Evolutionary conservation across 1,284 basidiomycete genomes (phyloP), one percentile per base, ranked within the genome.

Genomic region (Cutaneotrichosporon sp.): DNA sequence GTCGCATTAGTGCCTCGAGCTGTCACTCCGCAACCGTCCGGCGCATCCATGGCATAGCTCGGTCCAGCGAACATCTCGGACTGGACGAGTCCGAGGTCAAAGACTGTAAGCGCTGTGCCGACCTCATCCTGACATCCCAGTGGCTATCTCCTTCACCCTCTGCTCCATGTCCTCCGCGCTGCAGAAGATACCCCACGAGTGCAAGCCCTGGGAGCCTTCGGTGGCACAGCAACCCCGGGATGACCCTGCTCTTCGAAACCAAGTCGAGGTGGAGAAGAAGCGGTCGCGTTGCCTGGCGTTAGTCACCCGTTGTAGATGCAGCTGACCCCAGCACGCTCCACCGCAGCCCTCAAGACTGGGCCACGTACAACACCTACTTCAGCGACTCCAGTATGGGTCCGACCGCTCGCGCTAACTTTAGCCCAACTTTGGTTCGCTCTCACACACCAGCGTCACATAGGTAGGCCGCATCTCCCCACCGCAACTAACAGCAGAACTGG

Each of bases 321-420:
- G n/a, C n/a, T n/a, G 16, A 18, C 18, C 46, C n/a, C 20, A 80
- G 79, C 9, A 72, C 76, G 1, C 56, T 80, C 2, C 75, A 79
- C 63, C 69, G 79, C 18, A 79, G 77, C 57, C 73, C 76, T 1
- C 79, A 80, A 55, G 79, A 80, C 56, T 80, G 78, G 78, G 74
- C 67, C 16, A 75, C 71, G 11, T 80, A 78, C 59, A 78, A 77
- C 38, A 68, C 64, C 0, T 80, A 72, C 54, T 58, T 79, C 22
- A 70, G 74, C 33, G 73, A 78, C 51, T 70, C 78, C 0, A 73
- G 79, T 79, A 36, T 59, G 77, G 62, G 14, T 18, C 16, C 6
- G n/a, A n/a, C n/a, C n/a, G n/a, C n/a, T 1, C 16, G 27, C 31
- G 8, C n/a, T 11, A 24, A 27, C 14, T 13, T 25, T 54, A 78